Evolutionary conservation across 2,329 filamentous ascomycete genomes (phyloP).

Genomic region (Rutstroemia sp.): DNA sequence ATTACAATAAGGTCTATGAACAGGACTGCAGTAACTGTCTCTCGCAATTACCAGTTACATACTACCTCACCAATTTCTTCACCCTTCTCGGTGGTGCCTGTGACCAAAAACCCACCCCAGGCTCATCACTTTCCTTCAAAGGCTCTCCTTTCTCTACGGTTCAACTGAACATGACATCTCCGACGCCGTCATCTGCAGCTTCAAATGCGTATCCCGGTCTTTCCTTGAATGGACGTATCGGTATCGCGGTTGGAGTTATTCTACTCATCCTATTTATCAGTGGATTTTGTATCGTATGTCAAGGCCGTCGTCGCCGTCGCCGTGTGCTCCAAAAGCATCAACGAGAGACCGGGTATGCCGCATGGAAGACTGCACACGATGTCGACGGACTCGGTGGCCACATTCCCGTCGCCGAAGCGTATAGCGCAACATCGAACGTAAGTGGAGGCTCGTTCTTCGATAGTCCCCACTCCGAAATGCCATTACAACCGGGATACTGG

Average conservation of each 20-base stretch:
- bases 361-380: slow-evolving; percentile 18
- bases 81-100: slow-evolving; percentile 40
- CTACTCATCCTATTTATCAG: slow-evolving; percentile 39
- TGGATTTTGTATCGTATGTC: slow-evolving; percentile 48
- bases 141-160: slow-evolving; percentile 45
- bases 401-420: neutral
- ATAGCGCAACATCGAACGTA: slow-evolving; percentile 22
- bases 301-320: slow-evolving; percentile 47
- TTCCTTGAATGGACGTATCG: slow-evolving; percentile 47
- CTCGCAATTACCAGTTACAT: slow-evolving; percentile 27
- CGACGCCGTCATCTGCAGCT: slow-evolving; percentile 33
- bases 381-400: slow-evolving; percentile 6
- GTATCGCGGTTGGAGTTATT: slow-evolving; percentile 47
- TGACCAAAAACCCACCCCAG: slow-evolving; percentile 41
- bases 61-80: slow-evolving; percentile 48
- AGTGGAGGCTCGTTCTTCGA: slow-evolving; percentile 32
- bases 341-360: slow-evolving; percentile 18
- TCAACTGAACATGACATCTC: slow-evolving; percentile 42
- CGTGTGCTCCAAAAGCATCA: slow-evolving; percentile 40
- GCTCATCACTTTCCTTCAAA: slow-evolving; percentile 40
- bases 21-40: slow-evolving; percentile 47
- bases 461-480: slow-evolving; percentile 47
- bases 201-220: slow-evolving; percentile 31
- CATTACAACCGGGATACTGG: slow-evolving; percentile 40
- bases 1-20: slow-evolving; percentile 21